Evolutionary conservation across 768 basidiomycete species (phyloP).

Genomic region (Lentinula edodes): DNA sequence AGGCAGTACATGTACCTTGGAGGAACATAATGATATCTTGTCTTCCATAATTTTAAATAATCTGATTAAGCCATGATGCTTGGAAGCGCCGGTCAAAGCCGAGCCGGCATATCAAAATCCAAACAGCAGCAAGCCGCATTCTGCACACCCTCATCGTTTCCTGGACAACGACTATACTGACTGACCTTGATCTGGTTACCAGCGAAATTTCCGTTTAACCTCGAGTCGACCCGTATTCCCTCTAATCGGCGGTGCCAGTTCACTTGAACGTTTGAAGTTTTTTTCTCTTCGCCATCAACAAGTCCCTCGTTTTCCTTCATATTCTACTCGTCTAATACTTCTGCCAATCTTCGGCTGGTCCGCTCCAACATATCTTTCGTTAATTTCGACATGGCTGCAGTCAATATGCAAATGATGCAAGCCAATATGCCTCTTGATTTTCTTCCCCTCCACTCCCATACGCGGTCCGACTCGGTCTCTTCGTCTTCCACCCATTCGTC

Average conservation of each 20-base stretch:
- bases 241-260: background rate
- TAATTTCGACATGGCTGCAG: conserved; percentile 54
- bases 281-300: conserved; percentile 17
- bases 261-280: background rate
- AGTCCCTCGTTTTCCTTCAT: conserved; percentile 15
- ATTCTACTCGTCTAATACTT: conserved; percentile 19
- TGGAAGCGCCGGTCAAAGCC: background rate
- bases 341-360: conserved; percentile 51
- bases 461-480: conserved; percentile 74
- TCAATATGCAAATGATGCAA: conserved; percentile 71
- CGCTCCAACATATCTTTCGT: conserved; percentile 28
- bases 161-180: conserved; percentile 33
- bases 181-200: conserved; percentile 22
- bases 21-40: conserved; percentile 21
- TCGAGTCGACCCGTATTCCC: background rate
- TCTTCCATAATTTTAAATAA: background rate
- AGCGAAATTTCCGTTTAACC: conserved; percentile 5
- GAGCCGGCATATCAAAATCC: background rate
- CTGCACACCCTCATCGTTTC: conserved; percentile 27
- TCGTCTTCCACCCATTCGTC: conserved; percentile 71
- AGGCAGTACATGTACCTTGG: conserved; percentile 71
- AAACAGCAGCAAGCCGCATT: background rate
- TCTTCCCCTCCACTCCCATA: conserved; percentile 58
- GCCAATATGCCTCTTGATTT: conserved; percentile 67
- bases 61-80: background rate